These are phyloP conservation scores for Ceratorhiza oryzae-sativae DNA, from an alignment of 1,284 basidiomycete species.

Conservation along the genomic window DNA sequence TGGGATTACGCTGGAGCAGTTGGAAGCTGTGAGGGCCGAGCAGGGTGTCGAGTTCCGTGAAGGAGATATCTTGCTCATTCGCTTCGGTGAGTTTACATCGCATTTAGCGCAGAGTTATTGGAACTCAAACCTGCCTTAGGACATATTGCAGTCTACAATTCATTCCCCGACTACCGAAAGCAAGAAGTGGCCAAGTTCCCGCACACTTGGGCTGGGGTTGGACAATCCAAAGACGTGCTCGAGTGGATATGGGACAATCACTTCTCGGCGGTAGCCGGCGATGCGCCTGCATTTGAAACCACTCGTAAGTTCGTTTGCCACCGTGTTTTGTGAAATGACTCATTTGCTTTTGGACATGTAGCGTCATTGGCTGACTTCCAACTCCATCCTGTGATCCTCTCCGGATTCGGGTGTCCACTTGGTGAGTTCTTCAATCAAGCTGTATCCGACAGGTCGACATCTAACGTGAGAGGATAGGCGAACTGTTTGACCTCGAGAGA, in stretches of 20 bases:
- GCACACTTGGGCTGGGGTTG: constrained; percentile 46
- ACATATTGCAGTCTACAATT: constrained; percentile 37
- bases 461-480: constrained; percentile 50
- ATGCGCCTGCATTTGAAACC: constrained; percentile 47
- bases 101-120: constrained; percentile 47
- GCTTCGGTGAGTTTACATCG: constrained; percentile 45
- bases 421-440: neutral
- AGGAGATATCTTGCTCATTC: constrained; percentile 52
- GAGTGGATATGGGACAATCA: constrained; percentile 55
- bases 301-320: constrained; percentile 7
- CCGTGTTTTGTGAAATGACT: neutral
- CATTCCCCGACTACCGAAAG: constrained; percentile 44
- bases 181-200: constrained; percentile 39
- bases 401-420: constrained; percentile 46
- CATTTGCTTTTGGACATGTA: neutral
- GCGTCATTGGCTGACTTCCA: neutral
- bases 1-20: constrained; percentile 48
- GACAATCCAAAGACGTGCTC: constrained; percentile 48
- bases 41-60: constrained; percentile 47
- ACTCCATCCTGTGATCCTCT: constrained; percentile 44
- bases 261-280: constrained; percentile 53
- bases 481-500: constrained; percentile 54
- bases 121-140: constrained; percentile 44
- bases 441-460: neutral
- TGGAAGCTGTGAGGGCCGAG: constrained; percentile 48